A percentile compares a stretch with the other conserved stretches of the same genome.
phyloP scores from a whole-genome alignment of 2,329 filamentous ascomycete genomes.

The Penicillium occitanis region DNA sequence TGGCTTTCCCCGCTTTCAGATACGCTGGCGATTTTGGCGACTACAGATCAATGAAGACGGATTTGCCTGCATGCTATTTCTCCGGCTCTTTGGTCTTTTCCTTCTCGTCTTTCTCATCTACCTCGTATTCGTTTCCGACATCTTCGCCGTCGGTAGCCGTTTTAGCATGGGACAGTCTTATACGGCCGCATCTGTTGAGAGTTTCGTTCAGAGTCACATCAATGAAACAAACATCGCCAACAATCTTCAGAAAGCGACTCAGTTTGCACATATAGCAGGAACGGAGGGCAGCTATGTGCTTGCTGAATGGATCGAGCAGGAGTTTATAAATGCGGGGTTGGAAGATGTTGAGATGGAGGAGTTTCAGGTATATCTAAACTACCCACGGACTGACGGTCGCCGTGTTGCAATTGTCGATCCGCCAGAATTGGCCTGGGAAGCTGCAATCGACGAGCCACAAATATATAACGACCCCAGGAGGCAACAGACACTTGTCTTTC shows the following conservation, averaged over 20 bases:
- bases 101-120: conserved; percentile 78
- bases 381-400: conserved; percentile 73
- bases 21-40: conserved; percentile 39
- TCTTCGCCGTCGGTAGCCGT: conserved; percentile 68
- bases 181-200: conserved; percentile 77
- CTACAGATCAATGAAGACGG: conserved; percentile 44
- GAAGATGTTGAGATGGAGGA: conserved; percentile 75
- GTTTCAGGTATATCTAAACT: conserved; percentile 90
- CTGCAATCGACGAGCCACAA: conserved; percentile 78
- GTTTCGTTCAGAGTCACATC: conserved; percentile 71
- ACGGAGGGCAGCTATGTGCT: conserved; percentile 87
- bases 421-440: conserved; percentile 71
- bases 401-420: conserved; percentile 76
- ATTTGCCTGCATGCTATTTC: conserved; percentile 65
- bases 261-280: conserved; percentile 88
- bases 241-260: conserved; percentile 73
- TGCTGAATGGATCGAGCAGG: conserved; percentile 77
- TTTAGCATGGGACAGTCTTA: conserved; percentile 69
- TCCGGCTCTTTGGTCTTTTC: conserved; percentile 71
- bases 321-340: conserved; percentile 70
- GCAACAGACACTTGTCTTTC: conserved; percentile 75
- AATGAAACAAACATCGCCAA: conserved; percentile 69
- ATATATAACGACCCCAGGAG: conserved; percentile 62
- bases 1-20: conserved; percentile 44
- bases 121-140: conserved; percentile 78